Evolutionary conservation across 805 yeast species (phyloP), one percentile per base, ranked within the genome.

Genomic region (Kazachstania taianensis): DNA sequence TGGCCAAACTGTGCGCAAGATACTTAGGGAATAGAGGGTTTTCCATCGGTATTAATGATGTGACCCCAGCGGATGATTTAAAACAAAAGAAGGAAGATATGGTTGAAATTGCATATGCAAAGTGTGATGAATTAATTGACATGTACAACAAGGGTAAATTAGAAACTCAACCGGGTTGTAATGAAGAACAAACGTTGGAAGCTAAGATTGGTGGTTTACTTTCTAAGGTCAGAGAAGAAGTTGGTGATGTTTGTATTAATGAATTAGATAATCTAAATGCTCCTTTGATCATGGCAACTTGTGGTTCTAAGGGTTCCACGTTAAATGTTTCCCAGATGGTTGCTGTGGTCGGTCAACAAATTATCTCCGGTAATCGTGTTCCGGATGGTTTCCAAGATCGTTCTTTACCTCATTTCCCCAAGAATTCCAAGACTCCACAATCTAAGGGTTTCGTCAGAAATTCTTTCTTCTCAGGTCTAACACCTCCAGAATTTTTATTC

Each of bases 361-460:
- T 92, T 67, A 92, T 92, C 49, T 79, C 95, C 4, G 99, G 99
- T 62, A 83, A 85, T 57, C 94, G 99, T 73, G 98, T 92, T 42
- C 97, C 98, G 17, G 95, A 92, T 69, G 99, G 99, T n/a, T 92
- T 92, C 72, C 97, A 92, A 62, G 97, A 92, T 64, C 78, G 99
- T 62, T 85, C 98, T 0, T 66, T 92, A 48, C 99, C 99, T 9
- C 99, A 92, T 64, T 92, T 92, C 67, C 77, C 84, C 32, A 92
- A 94, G 62, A 82, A 82, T 61, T 87, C 97, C 46, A 87, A 89
- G 59, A 84, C 96, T 28, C 98, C 98, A 1, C 96, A 89, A 45
- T 84, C 96, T 6, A 92, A 92, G 63, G 99, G 99, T 53, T 92
- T 92, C 53, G 98, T 92, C 17, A 72, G 95, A 60, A 89, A 94